These are phyloP conservation scores for Pseudogymnoascus sp. DNA, from an alignment of 2,329 filamentous ascomycete species.

Conservation along the genomic window DNA sequence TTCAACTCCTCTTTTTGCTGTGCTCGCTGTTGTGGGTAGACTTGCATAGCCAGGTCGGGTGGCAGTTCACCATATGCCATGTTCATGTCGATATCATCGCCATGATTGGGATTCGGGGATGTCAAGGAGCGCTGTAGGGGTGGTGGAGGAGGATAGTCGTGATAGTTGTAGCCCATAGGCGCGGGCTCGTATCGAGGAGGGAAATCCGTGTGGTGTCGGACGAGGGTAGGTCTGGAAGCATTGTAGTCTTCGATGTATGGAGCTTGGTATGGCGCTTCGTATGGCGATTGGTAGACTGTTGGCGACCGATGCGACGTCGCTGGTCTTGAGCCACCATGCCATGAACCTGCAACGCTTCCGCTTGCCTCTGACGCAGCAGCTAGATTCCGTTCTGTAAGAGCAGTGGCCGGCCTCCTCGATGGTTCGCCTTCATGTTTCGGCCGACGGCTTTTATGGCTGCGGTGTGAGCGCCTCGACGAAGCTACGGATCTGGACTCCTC, in stretches of 20 bases:
- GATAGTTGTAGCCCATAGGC: neutral
- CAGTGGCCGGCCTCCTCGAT: conserved; percentile 3
- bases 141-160: conserved; percentile 16
- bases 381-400: conserved; percentile 21
- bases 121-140: conserved; percentile 18
- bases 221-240: conserved; percentile 15
- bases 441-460: conserved; percentile 23
- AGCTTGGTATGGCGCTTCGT: conserved; percentile 1
- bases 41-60: conserved; percentile 49
- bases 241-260: conserved; percentile 17
- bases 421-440: conserved; percentile 15
- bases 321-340: conserved; percentile 15
- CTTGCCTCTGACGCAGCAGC: conserved; percentile 21
- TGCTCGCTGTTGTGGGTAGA: conserved; percentile 44
- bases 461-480: conserved; percentile 32
- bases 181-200: conserved; percentile 9
- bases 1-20: conserved; percentile 50
- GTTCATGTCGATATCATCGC: conserved; percentile 68
- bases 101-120: conserved; percentile 21
- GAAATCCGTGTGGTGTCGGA: conserved; percentile 23
- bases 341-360: conserved; percentile 19
- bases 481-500: conserved; percentile 33
- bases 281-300: conserved; percentile 5
- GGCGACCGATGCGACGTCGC: conserved; percentile 20
- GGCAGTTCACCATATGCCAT: conserved; percentile 82